These are phyloP conservation scores for Xylaria scruposa DNA, from an alignment of 495 filamentous ascomycete genomes.

Conservation along the genomic window DNA sequence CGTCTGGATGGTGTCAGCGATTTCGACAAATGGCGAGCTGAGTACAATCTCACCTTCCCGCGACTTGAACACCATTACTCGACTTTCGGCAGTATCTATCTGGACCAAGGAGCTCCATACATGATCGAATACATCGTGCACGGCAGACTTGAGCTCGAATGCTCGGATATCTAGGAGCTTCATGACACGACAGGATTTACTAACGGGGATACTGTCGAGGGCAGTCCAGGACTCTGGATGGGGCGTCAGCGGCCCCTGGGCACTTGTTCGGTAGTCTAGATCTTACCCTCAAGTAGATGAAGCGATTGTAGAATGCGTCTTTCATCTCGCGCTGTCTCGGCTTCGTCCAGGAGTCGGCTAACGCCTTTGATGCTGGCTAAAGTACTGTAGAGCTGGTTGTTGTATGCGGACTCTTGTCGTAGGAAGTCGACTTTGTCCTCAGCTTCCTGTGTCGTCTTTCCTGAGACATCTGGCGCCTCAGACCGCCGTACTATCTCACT, in stretches of 20 bases:
- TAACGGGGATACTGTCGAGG: slow-evolving; percentile 50
- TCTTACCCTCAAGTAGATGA: slow-evolving; percentile 56
- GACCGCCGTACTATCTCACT: slow-evolving; percentile 76
- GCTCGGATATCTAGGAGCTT: slow-evolving; percentile 54
- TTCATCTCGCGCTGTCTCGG: slow-evolving; percentile 56
- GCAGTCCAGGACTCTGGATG: slow-evolving; percentile 53
- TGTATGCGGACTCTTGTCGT: slow-evolving; percentile 77
- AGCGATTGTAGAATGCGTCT: slow-evolving; percentile 57
- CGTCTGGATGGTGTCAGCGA: slow-evolving; percentile 48
- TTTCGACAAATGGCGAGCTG: background rate
- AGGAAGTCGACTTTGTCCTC: slow-evolving; percentile 73
- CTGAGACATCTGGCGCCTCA: slow-evolving; percentile 66
- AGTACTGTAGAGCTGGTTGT: slow-evolving; percentile 66
- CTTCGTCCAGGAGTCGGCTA: slow-evolving; percentile 57
- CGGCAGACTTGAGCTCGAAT: slow-evolving; percentile 60
- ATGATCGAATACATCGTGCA: slow-evolving; percentile 64
- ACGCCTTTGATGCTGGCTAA: slow-evolving; percentile 66
- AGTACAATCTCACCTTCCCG: slow-evolving; percentile 55
- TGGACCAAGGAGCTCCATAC: slow-evolving; percentile 63
- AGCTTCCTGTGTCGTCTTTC: slow-evolving; percentile 67
- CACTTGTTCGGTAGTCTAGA: slow-evolving; percentile 13
- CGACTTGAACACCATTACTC: slow-evolving; percentile 54
- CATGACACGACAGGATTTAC: slow-evolving; percentile 56
- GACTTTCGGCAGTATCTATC: slow-evolving; percentile 56
- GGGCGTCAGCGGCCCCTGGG: slow-evolving; percentile 12